A percentile compares a stretch with the other conserved stretches of the same genome.
phyloP scores from a whole-genome alignment of 495 filamentous ascomycete species.

The Talaromyces liani region DNA sequence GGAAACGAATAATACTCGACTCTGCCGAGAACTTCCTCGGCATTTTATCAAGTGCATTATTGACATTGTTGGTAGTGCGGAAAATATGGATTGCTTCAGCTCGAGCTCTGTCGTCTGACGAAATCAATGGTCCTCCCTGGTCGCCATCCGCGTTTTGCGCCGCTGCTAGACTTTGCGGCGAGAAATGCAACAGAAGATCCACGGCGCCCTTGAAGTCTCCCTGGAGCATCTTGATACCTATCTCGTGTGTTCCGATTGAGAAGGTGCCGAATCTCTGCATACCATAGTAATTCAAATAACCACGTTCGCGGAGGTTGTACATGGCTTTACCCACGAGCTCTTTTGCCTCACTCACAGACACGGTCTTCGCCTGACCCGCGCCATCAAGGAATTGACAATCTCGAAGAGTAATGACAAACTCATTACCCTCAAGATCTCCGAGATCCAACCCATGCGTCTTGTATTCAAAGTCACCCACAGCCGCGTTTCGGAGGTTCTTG shows the following conservation, averaged over 20 bases:
- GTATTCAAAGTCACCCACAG: constrained; percentile 65
- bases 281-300: constrained; percentile 96
- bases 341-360: constrained; percentile 27
- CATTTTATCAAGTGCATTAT: constrained; percentile 55
- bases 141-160: constrained; percentile 17
- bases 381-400: constrained; percentile 64
- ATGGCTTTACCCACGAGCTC: constrained; percentile 50
- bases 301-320: constrained; percentile 47
- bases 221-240: constrained; percentile 78
- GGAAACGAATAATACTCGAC: constrained; percentile 63
- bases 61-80: constrained; percentile 45
- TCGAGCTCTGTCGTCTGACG: constrained; percentile 66
- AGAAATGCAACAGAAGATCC: constrained; percentile 61
- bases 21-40: constrained; percentile 81
- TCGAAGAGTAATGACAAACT: constrained; percentile 84
- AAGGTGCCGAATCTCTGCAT: constrained; percentile 91
- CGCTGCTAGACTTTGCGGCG: constrained; percentile 38
- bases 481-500: constrained; percentile 50
- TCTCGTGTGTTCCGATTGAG: constrained; percentile 65
- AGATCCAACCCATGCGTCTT: constrained; percentile 64
- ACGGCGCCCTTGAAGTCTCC: constrained; percentile 73
- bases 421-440: constrained; percentile 79
- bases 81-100: constrained; percentile 70
- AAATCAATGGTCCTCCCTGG: constrained; percentile 27
- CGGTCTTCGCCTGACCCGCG: constrained; percentile 24